These are phyloP conservation scores for Metschnikowia lunata DNA, from an alignment of 805 yeast genomes.

Conservation along the genomic window DNA sequence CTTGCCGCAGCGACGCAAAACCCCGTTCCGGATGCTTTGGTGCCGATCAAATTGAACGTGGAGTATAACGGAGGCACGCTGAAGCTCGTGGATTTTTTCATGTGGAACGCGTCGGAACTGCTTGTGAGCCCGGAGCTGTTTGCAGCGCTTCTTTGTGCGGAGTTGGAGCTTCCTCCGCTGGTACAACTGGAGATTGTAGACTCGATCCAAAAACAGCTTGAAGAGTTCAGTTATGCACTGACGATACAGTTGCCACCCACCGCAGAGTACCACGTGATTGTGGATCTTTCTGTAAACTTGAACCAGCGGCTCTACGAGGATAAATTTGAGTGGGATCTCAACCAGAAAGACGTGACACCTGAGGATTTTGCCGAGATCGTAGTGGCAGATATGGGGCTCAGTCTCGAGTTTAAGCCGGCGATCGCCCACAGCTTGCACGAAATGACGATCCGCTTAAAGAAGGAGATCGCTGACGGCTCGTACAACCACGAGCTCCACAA, in stretches of 20 bases:
- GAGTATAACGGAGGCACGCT: constrained; percentile 51
- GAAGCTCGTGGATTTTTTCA: constrained; percentile 56
- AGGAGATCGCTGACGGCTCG: constrained; percentile 68
- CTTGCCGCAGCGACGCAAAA: background rate
- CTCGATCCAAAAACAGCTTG: constrained; percentile 75
- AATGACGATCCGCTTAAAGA: constrained; percentile 65
- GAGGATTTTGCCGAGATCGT: constrained; percentile 79
- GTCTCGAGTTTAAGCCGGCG: constrained; percentile 84
- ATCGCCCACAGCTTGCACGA: constrained; percentile 87
- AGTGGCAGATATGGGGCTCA: constrained; percentile 78
- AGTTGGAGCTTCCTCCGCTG: constrained; percentile 71
- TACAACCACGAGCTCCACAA: constrained; percentile 41
- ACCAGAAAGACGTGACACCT: constrained; percentile 55
- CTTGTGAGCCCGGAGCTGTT: constrained; percentile 67
- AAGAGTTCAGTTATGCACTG: constrained; percentile 63
- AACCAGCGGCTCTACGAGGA: constrained; percentile 85
- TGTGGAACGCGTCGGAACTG: constrained; percentile 70
- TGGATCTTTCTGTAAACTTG: constrained; percentile 76
- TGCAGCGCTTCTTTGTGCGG: constrained; percentile 74
- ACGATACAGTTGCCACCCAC: constrained; percentile 57
- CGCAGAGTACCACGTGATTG: constrained; percentile 65
- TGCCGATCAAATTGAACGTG: constrained; percentile 64
- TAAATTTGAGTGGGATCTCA: constrained; percentile 90
- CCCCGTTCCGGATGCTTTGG: constrained; percentile 34
- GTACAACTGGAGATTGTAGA: constrained; percentile 61